phyloP scores from a whole-genome alignment of 1,139 yeast genomes.

The Pichiaceae sp. region DNA sequence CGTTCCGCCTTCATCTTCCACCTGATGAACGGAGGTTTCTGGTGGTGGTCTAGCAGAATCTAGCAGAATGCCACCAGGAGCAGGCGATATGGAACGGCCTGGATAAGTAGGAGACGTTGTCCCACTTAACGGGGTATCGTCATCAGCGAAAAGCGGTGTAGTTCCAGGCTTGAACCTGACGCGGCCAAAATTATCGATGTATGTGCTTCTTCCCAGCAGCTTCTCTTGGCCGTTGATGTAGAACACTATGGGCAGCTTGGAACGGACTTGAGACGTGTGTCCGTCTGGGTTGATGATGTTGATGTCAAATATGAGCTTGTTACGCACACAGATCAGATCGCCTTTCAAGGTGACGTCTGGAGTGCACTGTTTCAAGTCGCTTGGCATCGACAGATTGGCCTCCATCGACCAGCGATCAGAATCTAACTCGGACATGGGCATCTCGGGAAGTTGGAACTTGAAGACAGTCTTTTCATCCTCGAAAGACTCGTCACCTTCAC shows the following conservation, averaged over 20 bases:
- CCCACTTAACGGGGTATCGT: background rate
- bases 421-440: constrained; percentile 26
- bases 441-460: constrained; percentile 23
- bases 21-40: background rate
- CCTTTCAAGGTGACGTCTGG: constrained; percentile 49
- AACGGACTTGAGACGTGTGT: constrained; percentile 68
- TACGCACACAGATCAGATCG: constrained; percentile 50
- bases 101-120: background rate
- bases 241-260: constrained; percentile 60
- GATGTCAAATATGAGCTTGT: constrained; percentile 46
- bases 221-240: constrained; percentile 40
- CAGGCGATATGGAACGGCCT: background rate
- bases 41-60: background rate
- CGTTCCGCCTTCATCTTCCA: constrained; percentile 1
- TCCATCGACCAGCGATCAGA: constrained; percentile 45
- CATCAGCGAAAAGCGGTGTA: constrained; percentile 6
- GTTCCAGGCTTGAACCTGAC: constrained; percentile 35
- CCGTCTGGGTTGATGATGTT: constrained; percentile 53
- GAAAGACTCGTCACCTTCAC: constrained; percentile 28
- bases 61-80: background rate
- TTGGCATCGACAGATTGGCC: constrained; percentile 43
- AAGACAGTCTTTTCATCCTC: constrained; percentile 32
- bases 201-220: constrained; percentile 42
- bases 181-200: constrained; percentile 40
- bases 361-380: constrained; percentile 41